Conservation (phyloP, 495 filamentous ascomycete genomes). For the Xylaria venustula region DNA sequence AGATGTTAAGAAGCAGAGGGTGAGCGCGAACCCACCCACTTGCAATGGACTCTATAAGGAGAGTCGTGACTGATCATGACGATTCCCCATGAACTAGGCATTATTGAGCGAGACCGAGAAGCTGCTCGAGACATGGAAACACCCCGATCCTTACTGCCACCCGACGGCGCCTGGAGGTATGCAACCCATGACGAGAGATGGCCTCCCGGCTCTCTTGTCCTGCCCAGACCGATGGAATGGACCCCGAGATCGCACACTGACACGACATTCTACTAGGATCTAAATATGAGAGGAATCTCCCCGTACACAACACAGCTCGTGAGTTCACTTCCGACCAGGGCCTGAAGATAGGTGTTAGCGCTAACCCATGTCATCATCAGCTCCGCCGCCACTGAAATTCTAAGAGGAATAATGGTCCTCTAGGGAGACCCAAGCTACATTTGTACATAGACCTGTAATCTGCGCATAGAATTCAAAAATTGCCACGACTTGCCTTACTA, state of each 20-base stretch:
- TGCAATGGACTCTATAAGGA: background rate
- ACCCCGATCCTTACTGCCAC: conserved; percentile 86
- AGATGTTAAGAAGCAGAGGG: conserved; percentile 85
- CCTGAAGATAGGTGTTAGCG: conserved; percentile 3
- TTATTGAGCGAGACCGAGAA: conserved; percentile 84
- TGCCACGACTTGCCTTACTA: background rate
- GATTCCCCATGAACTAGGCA: conserved; percentile 47
- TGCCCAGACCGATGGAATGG: background rate
- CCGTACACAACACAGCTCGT: conserved; percentile 75
- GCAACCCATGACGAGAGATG: conserved; percentile 22
- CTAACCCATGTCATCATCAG: conserved; percentile 23
- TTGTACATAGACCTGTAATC: conserved; percentile 30
- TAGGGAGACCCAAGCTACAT: conserved; percentile 1
- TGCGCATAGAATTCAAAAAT: conserved; percentile 2
- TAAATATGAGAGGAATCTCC: conserved; percentile 94
- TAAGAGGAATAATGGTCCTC: conserved; percentile 26
- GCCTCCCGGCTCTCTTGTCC: background rate
- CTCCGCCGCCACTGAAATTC: conserved; percentile 46
- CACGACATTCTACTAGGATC: conserved; percentile 61
- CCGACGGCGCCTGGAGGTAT: conserved; percentile 93
- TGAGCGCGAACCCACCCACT: conserved; percentile 35
- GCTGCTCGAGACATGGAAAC: conserved; percentile 89
- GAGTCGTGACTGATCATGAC: background rate
- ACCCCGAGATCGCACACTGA: no score
- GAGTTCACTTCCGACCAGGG: conserved; percentile 48